These are phyloP conservation scores for Papilionanthe hybrid DNA, from an alignment of 116 monocot genomes.

Conservation along the genomic window DNA sequence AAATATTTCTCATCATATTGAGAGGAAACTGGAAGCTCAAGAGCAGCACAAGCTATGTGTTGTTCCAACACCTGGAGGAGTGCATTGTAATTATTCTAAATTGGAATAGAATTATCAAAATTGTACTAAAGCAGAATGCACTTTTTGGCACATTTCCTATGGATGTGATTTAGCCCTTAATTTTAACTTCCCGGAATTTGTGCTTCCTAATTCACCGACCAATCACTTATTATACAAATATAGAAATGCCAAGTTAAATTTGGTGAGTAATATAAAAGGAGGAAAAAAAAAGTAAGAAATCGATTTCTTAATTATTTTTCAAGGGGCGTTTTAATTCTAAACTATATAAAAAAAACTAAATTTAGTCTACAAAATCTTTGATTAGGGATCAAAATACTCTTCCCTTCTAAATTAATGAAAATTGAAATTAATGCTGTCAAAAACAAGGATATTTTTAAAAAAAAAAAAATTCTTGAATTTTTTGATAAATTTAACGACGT, in stretches of 20 bases:
- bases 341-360: too few species aligned
- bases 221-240: background rate
- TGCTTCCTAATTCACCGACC: background rate
- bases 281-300: too few species aligned
- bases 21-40: slow-evolving; percentile 67
- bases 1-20: slow-evolving; percentile 79
- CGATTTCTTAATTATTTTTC: too few species aligned
- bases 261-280: background rate
- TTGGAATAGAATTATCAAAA: background rate
- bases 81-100: background rate
- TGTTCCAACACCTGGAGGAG: slow-evolving; percentile 64
- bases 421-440: too few species aligned
- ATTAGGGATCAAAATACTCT: too few species aligned
- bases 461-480: too few species aligned
- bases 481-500: too few species aligned
- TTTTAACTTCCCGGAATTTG: background rate
- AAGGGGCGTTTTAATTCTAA: too few species aligned
- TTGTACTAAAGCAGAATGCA: background rate
- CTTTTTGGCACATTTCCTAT: background rate
- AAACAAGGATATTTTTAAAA: too few species aligned
- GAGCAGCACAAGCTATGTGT: slow-evolving; percentile 84
- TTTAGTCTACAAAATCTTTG: too few species aligned
- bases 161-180: background rate
- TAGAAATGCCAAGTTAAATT: background rate
- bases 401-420: too few species aligned